Evolutionary conservation across 2,329 filamentous ascomycete genomes (phyloP).

Genomic region (Chaetothyriales sp.): DNA sequence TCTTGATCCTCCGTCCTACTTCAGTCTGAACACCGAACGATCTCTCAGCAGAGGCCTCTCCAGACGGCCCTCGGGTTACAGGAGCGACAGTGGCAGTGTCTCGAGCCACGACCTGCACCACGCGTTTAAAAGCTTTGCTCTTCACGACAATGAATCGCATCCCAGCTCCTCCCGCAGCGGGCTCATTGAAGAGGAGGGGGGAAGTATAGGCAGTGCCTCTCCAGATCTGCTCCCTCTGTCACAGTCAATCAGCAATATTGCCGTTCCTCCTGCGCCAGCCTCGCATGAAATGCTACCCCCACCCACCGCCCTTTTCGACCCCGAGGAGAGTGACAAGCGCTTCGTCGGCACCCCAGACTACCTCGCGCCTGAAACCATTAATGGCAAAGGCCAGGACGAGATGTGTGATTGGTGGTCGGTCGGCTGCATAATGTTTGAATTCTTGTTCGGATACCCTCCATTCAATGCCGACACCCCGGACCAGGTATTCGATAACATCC

Average conservation of each 20-base stretch:
- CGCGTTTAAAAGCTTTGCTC: slow-evolving; percentile 68
- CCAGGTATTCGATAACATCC: slow-evolving; percentile 90
- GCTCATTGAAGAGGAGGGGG: slow-evolving; percentile 61
- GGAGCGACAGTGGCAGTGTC: slow-evolving; percentile 74
- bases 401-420: slow-evolving; percentile 99
- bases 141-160: slow-evolving; percentile 43
- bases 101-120: slow-evolving; percentile 64
- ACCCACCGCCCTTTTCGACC: slow-evolving; percentile 86
- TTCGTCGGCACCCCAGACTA: slow-evolving; percentile 98
- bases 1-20: slow-evolving; percentile 81
- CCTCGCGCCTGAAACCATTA: slow-evolving; percentile 90
- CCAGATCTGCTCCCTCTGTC: slow-evolving; percentile 63
- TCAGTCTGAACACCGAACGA: slow-evolving; percentile 55
- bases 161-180: slow-evolving; percentile 35
- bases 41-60: slow-evolving; percentile 47
- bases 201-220: slow-evolving; percentile 58
- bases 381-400: slow-evolving; percentile 87
- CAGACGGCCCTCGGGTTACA: slow-evolving; percentile 59
- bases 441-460: slow-evolving; percentile 81
- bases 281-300: slow-evolving; percentile 71
- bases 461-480: slow-evolving; percentile 87
- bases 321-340: slow-evolving; percentile 77
- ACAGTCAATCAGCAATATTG: slow-evolving; percentile 39
- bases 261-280: slow-evolving; percentile 26
- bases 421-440: slow-evolving; percentile 96